Evolutionary conservation across 768 basidiomycete genomes (phyloP), one percentile per base, ranked within the genome.

Genomic region (Suillus clintonianus): DNA sequence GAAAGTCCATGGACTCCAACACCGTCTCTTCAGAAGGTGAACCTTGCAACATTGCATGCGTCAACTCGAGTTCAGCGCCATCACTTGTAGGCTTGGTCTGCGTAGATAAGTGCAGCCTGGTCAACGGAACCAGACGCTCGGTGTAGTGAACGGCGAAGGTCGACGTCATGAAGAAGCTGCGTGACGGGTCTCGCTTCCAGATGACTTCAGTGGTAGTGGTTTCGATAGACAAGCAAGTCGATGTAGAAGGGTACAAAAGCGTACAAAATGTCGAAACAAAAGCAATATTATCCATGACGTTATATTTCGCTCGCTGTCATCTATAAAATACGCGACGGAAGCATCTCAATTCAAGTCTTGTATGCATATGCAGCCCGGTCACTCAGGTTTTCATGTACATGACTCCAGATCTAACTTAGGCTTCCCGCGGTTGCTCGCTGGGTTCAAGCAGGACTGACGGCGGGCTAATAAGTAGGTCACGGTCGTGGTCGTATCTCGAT

Each of bases 71-170:
- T 50, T 61, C 55, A 22, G 55, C 57, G 37, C 63, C 66, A 45
- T 69, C 39, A 1, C 47, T 61, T 15, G 64, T 67, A 30, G 62
- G 62, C 24, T 51, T 64, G 5, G 27, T 10, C 58, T 61, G 63
- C 30, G 45, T 30, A 5, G 65, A 55, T 41, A 63, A 62, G 13
- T 61, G 64, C 5, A 64, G 51, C 56, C 60, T 60, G 41, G 58
- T 65, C n/a, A 72, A 62, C 17, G 67, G 55, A 58, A 72, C 59
- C 42, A 75, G 69, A 1, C 69, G 67, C 50, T 69, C 64, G 5
- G 66, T 71, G 65, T 77, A 76, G 41, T 75, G 75, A 59, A 61
- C 22, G 51, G 74, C 68, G 61, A 75, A 75, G 41, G 62, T 55
- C 22, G 48, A 39, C 19, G 65, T 62, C 67, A 71, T 68, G 56